phyloP scores from a whole-genome alignment of 306 rosid species.

The Vicia sativa region DNA sequence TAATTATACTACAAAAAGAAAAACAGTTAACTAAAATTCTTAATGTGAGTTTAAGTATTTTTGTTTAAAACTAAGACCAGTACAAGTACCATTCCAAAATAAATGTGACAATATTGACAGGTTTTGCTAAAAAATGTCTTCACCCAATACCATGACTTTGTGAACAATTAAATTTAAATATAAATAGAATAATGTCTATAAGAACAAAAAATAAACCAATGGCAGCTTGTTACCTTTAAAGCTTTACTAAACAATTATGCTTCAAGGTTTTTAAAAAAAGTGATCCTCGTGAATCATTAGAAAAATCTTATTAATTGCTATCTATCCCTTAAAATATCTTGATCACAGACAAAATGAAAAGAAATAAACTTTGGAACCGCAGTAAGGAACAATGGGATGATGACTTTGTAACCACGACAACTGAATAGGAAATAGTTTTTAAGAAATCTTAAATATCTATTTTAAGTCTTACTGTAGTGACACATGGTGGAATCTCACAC shows the following conservation, averaged over 20 bases:
- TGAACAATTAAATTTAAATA: slow-evolving; percentile 6
- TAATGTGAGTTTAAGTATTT: not conserved
- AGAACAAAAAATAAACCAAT: slow-evolving; percentile 12
- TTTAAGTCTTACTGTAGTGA: not conserved
- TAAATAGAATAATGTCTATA: not conserved
- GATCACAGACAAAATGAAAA: slow-evolving; percentile 19
- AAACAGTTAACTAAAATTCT: not conserved
- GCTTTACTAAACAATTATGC: not conserved
- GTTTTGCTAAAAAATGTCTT: slow-evolving; percentile 4
- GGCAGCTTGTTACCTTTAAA: slow-evolving; percentile 28
- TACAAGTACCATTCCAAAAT: slow-evolving; percentile 6
- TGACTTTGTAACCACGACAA: slow-evolving; percentile 1
- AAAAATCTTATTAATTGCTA: slow-evolving; percentile 6
- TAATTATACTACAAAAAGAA: no score
- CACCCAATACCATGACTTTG: slow-evolving; percentile 10
- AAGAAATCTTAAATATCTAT: not conserved
- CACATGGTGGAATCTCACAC: not conserved
- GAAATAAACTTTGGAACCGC: slow-evolving; percentile 16
- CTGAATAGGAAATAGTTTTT: slow-evolving; percentile 7
- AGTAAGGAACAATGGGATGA: slow-evolving; percentile 18
- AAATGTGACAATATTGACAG: slow-evolving; percentile 13
- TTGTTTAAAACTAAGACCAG: not conserved
- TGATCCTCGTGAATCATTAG: slow-evolving; percentile 20
- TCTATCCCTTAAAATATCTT: not conserved
- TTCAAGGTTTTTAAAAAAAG: not conserved